A percentile compares a stretch with the other conserved stretches of the same genome.
Evolutionary conservation across 2,329 filamentous ascomycete genomes (phyloP).

Genomic region (Emericellopsis cladophorae): DNA sequence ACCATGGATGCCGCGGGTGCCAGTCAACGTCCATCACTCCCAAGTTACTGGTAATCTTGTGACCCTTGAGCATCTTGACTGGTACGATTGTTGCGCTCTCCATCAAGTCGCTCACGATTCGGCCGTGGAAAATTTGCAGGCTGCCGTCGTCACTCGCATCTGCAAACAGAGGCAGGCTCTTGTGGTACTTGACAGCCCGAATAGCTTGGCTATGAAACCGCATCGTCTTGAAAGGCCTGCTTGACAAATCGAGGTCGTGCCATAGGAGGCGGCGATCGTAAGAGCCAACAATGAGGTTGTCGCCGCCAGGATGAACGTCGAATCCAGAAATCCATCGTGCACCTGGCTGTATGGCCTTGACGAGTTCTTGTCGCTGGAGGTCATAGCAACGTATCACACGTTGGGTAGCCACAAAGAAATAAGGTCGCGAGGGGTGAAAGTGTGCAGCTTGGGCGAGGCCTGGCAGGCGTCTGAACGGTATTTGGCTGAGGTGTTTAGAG

Average conservation of each 20-base stretch:
- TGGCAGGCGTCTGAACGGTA: conserved; percentile 71
- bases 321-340: conserved; percentile 89
- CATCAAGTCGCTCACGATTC: conserved; percentile 87
- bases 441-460: conserved; percentile 76
- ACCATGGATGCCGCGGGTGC: conserved; percentile 92
- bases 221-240: conserved; percentile 88
- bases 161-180: conserved; percentile 73
- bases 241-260: conserved; percentile 91
- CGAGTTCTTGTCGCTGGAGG: conserved; percentile 76
- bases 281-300: conserved; percentile 87
- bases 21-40: conserved; percentile 92
- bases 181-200: conserved; percentile 77
- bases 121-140: conserved; percentile 92
- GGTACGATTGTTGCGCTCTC: conserved; percentile 95
- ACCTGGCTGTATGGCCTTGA: conserved; percentile 88
- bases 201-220: conserved; percentile 91
- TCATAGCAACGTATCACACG: conserved; percentile 91
- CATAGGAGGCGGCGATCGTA: conserved; percentile 91
- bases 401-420: conserved; percentile 94
- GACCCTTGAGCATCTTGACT: conserved; percentile 83
- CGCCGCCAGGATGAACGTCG: conserved; percentile 83
- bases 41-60: conserved; percentile 73
- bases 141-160: conserved; percentile 92
- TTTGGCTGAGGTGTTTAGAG: conserved; percentile 87
- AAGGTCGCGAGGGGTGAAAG: conserved; percentile 85